Evolutionary conservation across 306 rosid species (phyloP).

Genomic region (Adenanthera pavonina): DNA sequence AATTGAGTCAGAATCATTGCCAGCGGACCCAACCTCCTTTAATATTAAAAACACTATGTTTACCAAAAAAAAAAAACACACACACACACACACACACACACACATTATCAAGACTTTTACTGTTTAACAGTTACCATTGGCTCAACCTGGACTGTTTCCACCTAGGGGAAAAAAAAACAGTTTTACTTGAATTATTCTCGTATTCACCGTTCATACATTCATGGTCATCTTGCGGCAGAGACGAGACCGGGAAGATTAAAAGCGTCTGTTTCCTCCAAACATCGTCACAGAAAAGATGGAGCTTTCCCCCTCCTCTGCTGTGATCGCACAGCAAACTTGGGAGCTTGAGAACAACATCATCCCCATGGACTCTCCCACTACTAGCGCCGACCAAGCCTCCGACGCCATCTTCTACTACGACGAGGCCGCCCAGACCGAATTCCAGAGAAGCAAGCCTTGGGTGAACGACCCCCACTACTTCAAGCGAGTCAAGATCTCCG

Average conservation of each 20-base stretch:
- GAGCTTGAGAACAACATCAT: slow-evolving; percentile 90
- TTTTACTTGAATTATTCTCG: too few species aligned
- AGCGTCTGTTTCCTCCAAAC: too few species aligned
- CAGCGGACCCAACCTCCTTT: too few species aligned
- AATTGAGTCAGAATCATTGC: too few species aligned
- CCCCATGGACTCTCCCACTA: slow-evolving; percentile 71
- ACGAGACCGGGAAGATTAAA: neutral
- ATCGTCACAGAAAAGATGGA: slow-evolving; percentile 46
- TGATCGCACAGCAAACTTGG: slow-evolving; percentile 93
- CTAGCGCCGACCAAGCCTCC: slow-evolving; percentile 54
- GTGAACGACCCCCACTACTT: slow-evolving; percentile 86
- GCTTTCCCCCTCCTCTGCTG: slow-evolving; percentile 43
- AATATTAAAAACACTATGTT: too few species aligned
- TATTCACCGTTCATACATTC: too few species aligned
- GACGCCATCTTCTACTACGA: slow-evolving; percentile 95
- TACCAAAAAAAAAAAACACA: too few species aligned
- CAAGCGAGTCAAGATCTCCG: slow-evolving; percentile 99
- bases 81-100: too few species aligned
- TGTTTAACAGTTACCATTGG: neutral
- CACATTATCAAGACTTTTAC: too few species aligned
- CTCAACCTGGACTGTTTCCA: neutral
- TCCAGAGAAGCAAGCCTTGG: slow-evolving; percentile 95
- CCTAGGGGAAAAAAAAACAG: too few species aligned
- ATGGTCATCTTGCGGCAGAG: neutral
- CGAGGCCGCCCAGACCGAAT: slow-evolving; percentile 71